Conservation (phyloP, 805 yeast species). For the Teunomyces barrocoloradensis region DNA sequence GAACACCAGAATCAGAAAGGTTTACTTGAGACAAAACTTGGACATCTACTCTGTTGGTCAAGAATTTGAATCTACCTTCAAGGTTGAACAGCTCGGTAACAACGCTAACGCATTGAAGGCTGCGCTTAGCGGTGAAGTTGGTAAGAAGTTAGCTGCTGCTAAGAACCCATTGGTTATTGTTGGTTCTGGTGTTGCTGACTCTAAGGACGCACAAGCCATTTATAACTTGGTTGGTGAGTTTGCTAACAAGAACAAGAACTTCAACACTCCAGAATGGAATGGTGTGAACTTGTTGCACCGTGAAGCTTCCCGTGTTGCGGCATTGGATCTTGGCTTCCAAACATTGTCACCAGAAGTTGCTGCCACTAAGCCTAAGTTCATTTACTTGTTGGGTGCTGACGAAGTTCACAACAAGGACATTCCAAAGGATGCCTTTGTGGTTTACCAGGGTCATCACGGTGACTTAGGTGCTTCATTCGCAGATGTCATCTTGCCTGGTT, state of each 20-base stretch:
- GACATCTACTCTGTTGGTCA: conserved; percentile 75
- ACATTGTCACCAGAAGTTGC: conserved; percentile 46
- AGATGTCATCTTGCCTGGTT: conserved; percentile 81
- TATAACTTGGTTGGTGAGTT: conserved; percentile 61
- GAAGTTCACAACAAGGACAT: conserved; percentile 66
- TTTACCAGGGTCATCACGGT: conserved; percentile 91
- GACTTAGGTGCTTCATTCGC: conserved; percentile 86
- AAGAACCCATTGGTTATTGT: conserved; percentile 73
- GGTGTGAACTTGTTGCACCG: conserved; percentile 80
- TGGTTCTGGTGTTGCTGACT: conserved; percentile 76
- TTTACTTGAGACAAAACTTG: conserved; percentile 67
- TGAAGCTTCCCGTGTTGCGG: conserved; percentile 85
- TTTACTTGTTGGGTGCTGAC: conserved; percentile 82
- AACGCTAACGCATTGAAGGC: conserved; percentile 52
- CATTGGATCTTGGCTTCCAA: conserved; percentile 79
- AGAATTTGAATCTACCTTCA: conserved; percentile 73
- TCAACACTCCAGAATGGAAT: conserved; percentile 74
- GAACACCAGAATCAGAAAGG: conserved; percentile 78
- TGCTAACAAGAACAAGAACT: conserved; percentile 51
- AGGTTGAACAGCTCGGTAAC: conserved; percentile 60
- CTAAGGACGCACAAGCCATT: conserved; percentile 59
- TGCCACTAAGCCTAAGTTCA: conserved; percentile 60
- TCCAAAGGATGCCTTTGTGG: conserved; percentile 82
- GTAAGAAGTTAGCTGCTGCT: conserved; percentile 64
- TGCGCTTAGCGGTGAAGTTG: conserved; percentile 67